Conservation (phyloP, 1,139 yeast species). For the Geotrichum bryndzae region DNA sequence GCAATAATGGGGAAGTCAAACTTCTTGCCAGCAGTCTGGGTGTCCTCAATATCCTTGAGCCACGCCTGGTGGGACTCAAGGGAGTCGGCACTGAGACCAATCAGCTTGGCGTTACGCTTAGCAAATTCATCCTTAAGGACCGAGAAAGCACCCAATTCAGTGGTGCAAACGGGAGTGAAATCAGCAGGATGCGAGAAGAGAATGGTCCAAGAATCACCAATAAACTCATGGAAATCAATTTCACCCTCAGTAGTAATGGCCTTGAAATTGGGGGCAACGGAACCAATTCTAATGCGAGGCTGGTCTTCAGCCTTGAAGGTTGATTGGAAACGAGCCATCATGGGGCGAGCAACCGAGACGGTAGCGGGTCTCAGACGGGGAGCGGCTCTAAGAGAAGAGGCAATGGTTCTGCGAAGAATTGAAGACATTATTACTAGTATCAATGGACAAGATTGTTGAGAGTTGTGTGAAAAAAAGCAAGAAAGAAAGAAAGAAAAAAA, state of each 20-base stretch:
- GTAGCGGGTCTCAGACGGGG: slow-evolving; percentile 9
- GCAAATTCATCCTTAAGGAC: slow-evolving; percentile 75
- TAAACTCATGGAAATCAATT: slow-evolving; percentile 72
- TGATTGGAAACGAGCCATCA: slow-evolving; percentile 18
- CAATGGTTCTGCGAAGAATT: slow-evolving; percentile 16
- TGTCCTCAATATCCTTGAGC: slow-evolving; percentile 85
- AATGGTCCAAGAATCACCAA: slow-evolving; percentile 78
- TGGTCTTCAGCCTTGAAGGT: slow-evolving; percentile 24
- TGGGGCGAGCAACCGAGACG: slow-evolving; percentile 5
- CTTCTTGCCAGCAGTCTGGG: slow-evolving; percentile 54
- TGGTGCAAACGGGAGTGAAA: slow-evolving; percentile 92
- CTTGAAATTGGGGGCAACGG: slow-evolving; percentile 76
- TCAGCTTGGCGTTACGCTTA: slow-evolving; percentile 72
- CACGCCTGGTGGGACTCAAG: slow-evolving; percentile 72
- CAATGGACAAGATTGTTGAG: neutral
- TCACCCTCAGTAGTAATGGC: slow-evolving; percentile 74
- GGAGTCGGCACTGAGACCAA: slow-evolving; percentile 78
- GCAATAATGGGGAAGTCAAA: slow-evolving; percentile 85
- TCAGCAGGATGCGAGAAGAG: slow-evolving; percentile 91
- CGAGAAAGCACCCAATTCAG: slow-evolving; percentile 90
- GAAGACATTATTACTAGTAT: slow-evolving; percentile 6
- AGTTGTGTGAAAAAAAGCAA: neutral
- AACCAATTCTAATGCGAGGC: slow-evolving; percentile 53
- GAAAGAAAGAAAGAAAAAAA: neutral
- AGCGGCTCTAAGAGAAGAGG: slow-evolving; percentile 10